Conservation (phyloP, 2,329 filamentous ascomycete genomes). For the Aspergillus sp. region DNA sequence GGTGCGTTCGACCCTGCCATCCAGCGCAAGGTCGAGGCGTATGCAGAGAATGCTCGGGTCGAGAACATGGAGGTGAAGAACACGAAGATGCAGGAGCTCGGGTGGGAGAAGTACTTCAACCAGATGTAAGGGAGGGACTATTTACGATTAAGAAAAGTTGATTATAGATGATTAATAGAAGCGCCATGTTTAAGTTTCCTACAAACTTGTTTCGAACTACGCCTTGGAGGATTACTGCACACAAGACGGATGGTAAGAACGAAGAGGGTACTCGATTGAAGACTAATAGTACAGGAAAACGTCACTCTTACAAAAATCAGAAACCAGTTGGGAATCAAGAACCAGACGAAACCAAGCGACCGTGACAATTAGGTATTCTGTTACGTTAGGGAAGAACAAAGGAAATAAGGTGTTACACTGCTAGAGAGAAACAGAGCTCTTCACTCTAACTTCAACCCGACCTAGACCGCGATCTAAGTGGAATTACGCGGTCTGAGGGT, state of each 20-base stretch:
- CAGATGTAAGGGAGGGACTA: conserved; percentile 40
- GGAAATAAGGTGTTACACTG: neutral
- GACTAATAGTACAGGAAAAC: conserved; percentile 1
- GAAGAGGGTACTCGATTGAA: conserved; percentile 9
- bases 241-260: neutral
- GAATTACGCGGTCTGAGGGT: conserved; percentile 29
- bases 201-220: neutral
- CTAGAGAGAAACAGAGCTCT: neutral
- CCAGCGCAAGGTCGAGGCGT: conserved; percentile 48
- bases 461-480: neutral
- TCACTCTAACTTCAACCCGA: neutral
- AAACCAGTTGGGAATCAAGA: neutral
- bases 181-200: neutral
- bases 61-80: conserved; percentile 51
- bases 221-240: neutral
- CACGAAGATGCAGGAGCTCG: conserved; percentile 47
- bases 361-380: conserved; percentile 11
- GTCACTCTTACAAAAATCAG: conserved; percentile 9
- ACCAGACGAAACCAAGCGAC: neutral
- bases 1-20: conserved; percentile 54
- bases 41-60: conserved; percentile 45
- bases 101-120: conserved; percentile 51
- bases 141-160: neutral
- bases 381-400: conserved; percentile 8
- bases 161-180: conserved; percentile 3